Evolutionary conservation across 768 basidiomycete species (phyloP).

Genomic region (Clavulina sp.): DNA sequence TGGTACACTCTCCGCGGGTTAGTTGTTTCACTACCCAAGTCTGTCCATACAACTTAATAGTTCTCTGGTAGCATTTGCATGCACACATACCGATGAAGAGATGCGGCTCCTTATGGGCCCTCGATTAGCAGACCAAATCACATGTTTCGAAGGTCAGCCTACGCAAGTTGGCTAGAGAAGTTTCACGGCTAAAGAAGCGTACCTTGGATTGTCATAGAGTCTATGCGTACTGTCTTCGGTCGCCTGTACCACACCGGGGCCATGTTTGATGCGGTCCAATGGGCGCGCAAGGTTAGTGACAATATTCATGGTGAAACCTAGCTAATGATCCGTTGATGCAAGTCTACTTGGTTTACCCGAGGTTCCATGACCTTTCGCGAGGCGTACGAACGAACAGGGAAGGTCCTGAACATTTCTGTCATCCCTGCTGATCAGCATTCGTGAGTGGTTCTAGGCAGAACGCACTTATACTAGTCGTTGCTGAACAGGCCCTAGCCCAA

Average conservation of each 20-base stretch:
- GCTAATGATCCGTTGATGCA: neutral
- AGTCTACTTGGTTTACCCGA: conserved; percentile 80
- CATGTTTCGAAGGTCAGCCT: conserved; percentile 26
- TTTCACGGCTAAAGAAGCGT: too few species aligned
- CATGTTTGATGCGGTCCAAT: conserved; percentile 76
- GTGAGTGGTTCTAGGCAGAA: conserved; percentile 23
- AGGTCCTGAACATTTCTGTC: conserved; percentile 86
- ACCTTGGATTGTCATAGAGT: too few species aligned
- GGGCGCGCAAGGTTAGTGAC: conserved; percentile 60
- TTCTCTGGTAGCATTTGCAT: conserved; percentile 37
- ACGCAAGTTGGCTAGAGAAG: too few species aligned
- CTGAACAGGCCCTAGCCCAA: conserved; percentile 39
- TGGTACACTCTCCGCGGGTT: conserved; percentile 53
- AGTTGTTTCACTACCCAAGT: neutral
- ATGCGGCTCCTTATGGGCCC: conserved; percentile 62
- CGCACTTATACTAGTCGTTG: neutral
- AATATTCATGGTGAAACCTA: neutral
- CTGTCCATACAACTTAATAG: neutral
- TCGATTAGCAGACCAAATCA: conserved; percentile 62
- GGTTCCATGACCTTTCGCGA: conserved; percentile 93
- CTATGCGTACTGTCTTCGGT: conserved; percentile 46
- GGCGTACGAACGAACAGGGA: conserved; percentile 81
- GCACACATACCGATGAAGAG: conserved; percentile 81
- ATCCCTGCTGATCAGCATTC: conserved; percentile 83
- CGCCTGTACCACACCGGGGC: conserved; percentile 79